Evolutionary conservation across 495 filamentous ascomycete genomes (phyloP).

Genomic region (Penicillium steckii): DNA sequence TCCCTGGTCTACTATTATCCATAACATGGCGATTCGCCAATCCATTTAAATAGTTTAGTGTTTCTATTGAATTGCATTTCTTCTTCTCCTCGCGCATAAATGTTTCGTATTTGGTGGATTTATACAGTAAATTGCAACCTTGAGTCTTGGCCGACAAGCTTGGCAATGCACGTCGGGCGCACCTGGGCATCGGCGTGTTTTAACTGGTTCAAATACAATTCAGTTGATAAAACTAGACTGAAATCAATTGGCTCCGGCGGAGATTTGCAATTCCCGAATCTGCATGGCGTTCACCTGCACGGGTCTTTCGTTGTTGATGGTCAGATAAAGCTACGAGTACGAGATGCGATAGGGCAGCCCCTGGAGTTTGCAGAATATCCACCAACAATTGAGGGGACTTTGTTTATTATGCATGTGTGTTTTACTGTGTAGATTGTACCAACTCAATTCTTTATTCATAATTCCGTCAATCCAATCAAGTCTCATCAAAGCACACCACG

Average conservation of each 20-base stretch:
- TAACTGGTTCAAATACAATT: slow-evolving; percentile 1
- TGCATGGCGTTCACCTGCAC: not conserved
- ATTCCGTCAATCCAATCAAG: not conserved
- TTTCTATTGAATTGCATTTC: not conserved
- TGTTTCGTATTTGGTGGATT: not conserved
- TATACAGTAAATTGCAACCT: slow-evolving; percentile 17
- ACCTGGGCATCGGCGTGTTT: not conserved
- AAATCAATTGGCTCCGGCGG: not conserved
- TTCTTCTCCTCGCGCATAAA: not conserved
- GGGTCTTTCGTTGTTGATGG: not conserved
- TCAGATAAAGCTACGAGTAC: not conserved
- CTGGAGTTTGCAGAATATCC: not conserved
- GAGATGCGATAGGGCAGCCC: not conserved
- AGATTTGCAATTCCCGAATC: not conserved
- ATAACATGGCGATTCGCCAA: not conserved
- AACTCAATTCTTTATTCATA: not conserved
- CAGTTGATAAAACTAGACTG: not conserved
- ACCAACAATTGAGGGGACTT: too few relatives aligned
- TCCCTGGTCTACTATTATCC: not conserved
- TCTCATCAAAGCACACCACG: slow-evolving; percentile 14
- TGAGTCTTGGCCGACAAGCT: slow-evolving; percentile 16
- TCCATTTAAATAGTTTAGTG: not conserved
- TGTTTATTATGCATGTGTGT: too few relatives aligned
- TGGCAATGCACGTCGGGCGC: slow-evolving; percentile 18
- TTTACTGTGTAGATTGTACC: too few relatives aligned